Evolutionary conservation across 2,329 filamentous ascomycete species (phyloP).

Genomic region (Xylariaceae sp.): DNA sequence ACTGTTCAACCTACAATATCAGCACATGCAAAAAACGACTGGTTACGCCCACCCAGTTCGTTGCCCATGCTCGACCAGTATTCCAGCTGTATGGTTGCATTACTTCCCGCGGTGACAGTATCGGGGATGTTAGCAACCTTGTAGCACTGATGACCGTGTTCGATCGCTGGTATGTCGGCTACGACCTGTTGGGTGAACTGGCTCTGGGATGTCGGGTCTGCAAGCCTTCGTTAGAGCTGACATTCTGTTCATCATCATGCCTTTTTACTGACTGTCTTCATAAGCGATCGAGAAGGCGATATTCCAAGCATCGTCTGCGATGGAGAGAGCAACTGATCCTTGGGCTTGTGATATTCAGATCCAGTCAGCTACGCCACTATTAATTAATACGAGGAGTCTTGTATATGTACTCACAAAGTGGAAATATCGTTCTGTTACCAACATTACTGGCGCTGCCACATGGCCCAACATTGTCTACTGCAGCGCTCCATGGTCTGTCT

Average conservation of each 20-base stretch:
- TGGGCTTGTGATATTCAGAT: slow-evolving; percentile 46
- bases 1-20: slow-evolving; percentile 43
- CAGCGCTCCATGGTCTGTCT: slow-evolving; percentile 57
- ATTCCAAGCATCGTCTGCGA: slow-evolving; percentile 59
- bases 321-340: slow-evolving; percentile 57
- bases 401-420: slow-evolving; percentile 49
- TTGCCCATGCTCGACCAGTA: slow-evolving; percentile 44
- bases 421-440: slow-evolving; percentile 57
- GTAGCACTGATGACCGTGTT: slow-evolving; percentile 49
- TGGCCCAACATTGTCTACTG: slow-evolving; percentile 57
- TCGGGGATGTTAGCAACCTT: slow-evolving; percentile 39
- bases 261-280: slow-evolving; percentile 47
- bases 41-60: slow-evolving; percentile 42
- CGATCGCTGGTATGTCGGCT: slow-evolving; percentile 40
- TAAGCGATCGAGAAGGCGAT: slow-evolving; percentile 58
- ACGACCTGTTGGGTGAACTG: slow-evolving; percentile 45
- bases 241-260: background rate
- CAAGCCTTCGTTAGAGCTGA: background rate
- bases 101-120: slow-evolving; percentile 39
- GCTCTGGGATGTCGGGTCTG: slow-evolving; percentile 42
- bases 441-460: slow-evolving; percentile 56
- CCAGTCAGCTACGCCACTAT: background rate
- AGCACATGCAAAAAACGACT: slow-evolving; percentile 49
- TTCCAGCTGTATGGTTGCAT: slow-evolving; percentile 47
- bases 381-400: background rate